Evolutionary conservation across 1,284 basidiomycete genomes (phyloP).

Genomic region (Ceratobasidium sp.): DNA sequence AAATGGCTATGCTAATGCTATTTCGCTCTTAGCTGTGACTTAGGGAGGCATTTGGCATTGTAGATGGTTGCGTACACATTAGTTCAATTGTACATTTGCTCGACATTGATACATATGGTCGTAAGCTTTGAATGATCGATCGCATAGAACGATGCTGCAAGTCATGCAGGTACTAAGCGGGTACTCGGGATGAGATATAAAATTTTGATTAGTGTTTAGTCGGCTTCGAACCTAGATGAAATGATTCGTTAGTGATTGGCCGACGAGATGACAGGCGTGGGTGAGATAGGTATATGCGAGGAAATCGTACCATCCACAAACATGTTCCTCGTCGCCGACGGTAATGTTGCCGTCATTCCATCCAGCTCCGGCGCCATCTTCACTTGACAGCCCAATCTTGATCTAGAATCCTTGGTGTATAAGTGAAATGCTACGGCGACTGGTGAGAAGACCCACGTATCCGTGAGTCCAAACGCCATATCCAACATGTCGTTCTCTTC

Average conservation of each 20-base stretch:
- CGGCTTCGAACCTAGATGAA: constrained; percentile 55
- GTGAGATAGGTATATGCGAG: background rate
- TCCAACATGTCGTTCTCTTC: constrained; percentile 99
- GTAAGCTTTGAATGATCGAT: background rate
- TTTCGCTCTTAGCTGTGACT: constrained; percentile 14
- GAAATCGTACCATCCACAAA: constrained; percentile 81
- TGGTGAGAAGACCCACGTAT: constrained; percentile 67
- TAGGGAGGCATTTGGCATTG: background rate
- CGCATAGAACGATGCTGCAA: background rate
- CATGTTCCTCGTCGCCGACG: constrained; percentile 96
- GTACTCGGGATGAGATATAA: background rate
- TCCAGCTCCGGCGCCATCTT: constrained; percentile 82
- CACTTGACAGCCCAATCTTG: constrained; percentile 78
- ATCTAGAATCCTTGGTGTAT: constrained; percentile 50
- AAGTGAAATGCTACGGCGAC: background rate
- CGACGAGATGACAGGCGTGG: no score
- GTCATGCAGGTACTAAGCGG: background rate
- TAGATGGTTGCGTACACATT: background rate
- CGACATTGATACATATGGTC: background rate
- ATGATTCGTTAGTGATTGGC: background rate
- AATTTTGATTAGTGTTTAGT: constrained; percentile 54
- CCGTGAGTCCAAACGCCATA: constrained; percentile 95
- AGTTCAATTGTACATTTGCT: constrained; percentile 18
- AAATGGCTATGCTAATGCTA: background rate
- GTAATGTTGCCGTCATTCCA: constrained; percentile 86